Percentiles rank a stretch among this genome's conserved stretches.
Evolutionary conservation across 2,329 filamentous ascomycete species (phyloP).

Genomic region (Beauveria varroae): DNA sequence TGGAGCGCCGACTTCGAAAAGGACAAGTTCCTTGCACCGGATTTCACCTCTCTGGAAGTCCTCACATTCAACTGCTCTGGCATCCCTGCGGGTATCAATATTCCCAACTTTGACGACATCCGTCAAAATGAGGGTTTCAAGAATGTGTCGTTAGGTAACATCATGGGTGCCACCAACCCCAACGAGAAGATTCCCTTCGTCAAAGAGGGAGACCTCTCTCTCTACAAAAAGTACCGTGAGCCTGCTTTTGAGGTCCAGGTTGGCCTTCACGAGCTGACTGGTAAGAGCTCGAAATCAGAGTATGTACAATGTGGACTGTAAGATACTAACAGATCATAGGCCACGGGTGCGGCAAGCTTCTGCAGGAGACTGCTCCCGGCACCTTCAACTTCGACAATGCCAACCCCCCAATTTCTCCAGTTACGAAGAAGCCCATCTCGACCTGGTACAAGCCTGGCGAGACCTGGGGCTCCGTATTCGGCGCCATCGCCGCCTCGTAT

Average conservation of each 20-base stretch:
- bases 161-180: conserved; percentile 82
- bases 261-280: conserved; percentile 78
- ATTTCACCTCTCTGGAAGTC: conserved; percentile 93
- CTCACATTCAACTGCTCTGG: conserved; percentile 65
- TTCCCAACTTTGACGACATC: conserved; percentile 68
- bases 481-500: conserved; percentile 77
- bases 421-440: conserved; percentile 68
- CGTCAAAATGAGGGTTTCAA: conserved; percentile 83
- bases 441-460: conserved; percentile 93
- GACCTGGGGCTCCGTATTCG: conserved; percentile 91
- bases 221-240: conserved; percentile 80
- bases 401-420: conserved; percentile 73
- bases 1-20: conserved; percentile 91
- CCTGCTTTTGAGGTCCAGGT: conserved; percentile 92
- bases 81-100: conserved; percentile 62
- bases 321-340: conserved; percentile 32
- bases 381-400: conserved; percentile 81
- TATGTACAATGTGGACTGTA: background rate
- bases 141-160: conserved; percentile 89
- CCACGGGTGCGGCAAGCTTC: conserved; percentile 86
- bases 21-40: conserved; percentile 88
- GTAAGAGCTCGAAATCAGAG: conserved; percentile 18
- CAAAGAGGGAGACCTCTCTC: conserved; percentile 62
- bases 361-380: conserved; percentile 79
- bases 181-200: conserved; percentile 93